Base-by-base conservation (phyloP, 2,329 filamentous ascomycete species). In the Pseudogymnoascus sp. region DNA sequence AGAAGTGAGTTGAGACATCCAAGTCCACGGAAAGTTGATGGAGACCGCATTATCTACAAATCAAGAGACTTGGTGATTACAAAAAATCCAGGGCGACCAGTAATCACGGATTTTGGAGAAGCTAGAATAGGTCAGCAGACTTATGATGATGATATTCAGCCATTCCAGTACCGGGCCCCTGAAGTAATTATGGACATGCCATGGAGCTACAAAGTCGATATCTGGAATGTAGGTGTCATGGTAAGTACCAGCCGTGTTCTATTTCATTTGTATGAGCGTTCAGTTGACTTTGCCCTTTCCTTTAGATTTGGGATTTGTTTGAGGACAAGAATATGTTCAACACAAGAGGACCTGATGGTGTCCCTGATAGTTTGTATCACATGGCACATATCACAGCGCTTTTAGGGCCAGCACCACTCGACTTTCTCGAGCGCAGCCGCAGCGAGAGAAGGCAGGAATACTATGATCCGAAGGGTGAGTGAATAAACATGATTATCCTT, bases 221-320 rank as follows among this genome's bases (percentile, higher is more conserved):
- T 83, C 60, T 83, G 80, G 80, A 82, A 80, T 64, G 73, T 73
- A 2, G 79, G 78, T 3, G 79, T 75, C 63, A 75, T 82, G 79
- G 78, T 80, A 73, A 70, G 74, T 16, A 40, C 18, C 5, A 34
- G 12, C 63, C 8, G 6, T 40, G 16, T n/a, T 9, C n/a, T 40
- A n/a, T 14, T 9, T 6, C 34, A 5, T 37, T 37, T 37, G 5
- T n/a, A 40, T 3, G n/a, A 18, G 37, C 6, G n/a, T 18, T 9
- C 37, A 6, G 9, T 40, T 40, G 37, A 16, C 37, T 18, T n/a
- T 4, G 16, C 16, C 16, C 5, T 9, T 18, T 18, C 21, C 28
- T 21, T 42, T 34, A 62, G 60, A 46, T 62, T 18, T 62, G 60
- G 60, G 60, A 62, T 62, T 38, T 62, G 28, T 62, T 62, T 11